phyloP scores from a whole-genome alignment of 2,329 filamentous ascomycete genomes.

The Apiospora koreana region DNA sequence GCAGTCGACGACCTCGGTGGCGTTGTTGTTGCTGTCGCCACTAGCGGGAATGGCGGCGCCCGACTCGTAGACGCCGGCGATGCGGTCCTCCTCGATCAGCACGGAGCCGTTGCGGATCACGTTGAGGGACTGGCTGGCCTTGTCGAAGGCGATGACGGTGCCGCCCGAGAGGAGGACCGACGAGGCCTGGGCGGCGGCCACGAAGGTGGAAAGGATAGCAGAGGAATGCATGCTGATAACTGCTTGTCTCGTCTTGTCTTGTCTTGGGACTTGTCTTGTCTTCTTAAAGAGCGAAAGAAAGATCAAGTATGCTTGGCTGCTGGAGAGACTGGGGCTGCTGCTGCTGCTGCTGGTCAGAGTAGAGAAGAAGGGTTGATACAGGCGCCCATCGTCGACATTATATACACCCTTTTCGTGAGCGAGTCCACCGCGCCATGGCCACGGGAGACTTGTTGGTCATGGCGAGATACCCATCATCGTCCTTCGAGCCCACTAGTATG shows the following conservation, averaged over 20 bases:
- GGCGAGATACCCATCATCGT: background rate
- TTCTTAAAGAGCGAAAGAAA: background rate
- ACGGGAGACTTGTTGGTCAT: background rate
- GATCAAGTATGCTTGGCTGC: constrained; percentile 5
- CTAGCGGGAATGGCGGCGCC: constrained; percentile 23
- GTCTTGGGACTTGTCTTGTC: background rate
- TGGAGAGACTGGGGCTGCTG: background rate
- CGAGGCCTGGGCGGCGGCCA: constrained; percentile 30
- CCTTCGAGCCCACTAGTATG: background rate
- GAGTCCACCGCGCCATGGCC: background rate
- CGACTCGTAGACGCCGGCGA: constrained; percentile 31
- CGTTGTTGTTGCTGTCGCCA: background rate
- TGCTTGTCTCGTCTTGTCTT: background rate
- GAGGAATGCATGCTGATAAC: constrained; percentile 19
- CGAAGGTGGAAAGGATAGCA: constrained; percentile 23
- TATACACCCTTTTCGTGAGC: background rate
- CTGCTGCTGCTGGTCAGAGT: background rate
- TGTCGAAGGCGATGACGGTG: constrained; percentile 30
- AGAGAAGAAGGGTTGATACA: background rate
- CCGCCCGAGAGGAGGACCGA: constrained; percentile 30
- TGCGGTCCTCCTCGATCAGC: constrained; percentile 35
- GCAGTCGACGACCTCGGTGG: constrained; percentile 46
- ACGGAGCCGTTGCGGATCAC: constrained; percentile 33
- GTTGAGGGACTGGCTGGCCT: constrained; percentile 25
- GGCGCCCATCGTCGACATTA: background rate